Base-by-base conservation (phyloP, 169 alveolate genomes). In the Theileria annulata region DNA sequence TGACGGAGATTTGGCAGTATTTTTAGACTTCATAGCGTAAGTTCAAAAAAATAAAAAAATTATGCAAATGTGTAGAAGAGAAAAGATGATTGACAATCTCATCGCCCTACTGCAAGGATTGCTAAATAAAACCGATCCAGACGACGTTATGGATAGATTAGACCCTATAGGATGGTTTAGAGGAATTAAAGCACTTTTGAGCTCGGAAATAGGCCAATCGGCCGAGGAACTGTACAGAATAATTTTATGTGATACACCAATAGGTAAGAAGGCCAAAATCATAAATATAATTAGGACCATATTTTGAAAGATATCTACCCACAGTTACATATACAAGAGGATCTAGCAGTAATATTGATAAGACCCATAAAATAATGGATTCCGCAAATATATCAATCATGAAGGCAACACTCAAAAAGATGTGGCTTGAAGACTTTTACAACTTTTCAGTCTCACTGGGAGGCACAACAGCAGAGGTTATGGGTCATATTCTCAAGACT, bases 141-240 rank as follows among this genome's bases (percentile, higher is more conserved):
- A 92, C 69, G 97, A 94, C 64, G 88, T 95, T 35, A 85, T 95
- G 77, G 95, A 97, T 28, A 92, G 98, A 37, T 92, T 94, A 51
- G 99, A 98, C 84, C 99, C 99, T 23, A 88, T 97, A 28, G 99
- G 99, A 35, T 97, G 94, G 94, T 97, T 97, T 91, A 98, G 98
- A 33, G 99, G 97, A 83, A 96, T 98, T 85, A 95, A 95, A 73
- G 97, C 98, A 33, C 93, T 98, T 37, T 91, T 96, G 70, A 88
- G 95, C 62, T 92, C 98, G 74, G 99, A 98, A 79, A 80, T 94
- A 71, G 95, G 98, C 71, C 96, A 96, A 58, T 97, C 98, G 67
- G 95, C 94, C 77, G 98, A 96, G 77, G 98, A 96, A 56, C 95
- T 98, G 75, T 97, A 97, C 82, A 95, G 97, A 79, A 96, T 96